phyloP scores from a whole-genome alignment of 495 filamentous ascomycete species.

The Monascus purpureus region DNA sequence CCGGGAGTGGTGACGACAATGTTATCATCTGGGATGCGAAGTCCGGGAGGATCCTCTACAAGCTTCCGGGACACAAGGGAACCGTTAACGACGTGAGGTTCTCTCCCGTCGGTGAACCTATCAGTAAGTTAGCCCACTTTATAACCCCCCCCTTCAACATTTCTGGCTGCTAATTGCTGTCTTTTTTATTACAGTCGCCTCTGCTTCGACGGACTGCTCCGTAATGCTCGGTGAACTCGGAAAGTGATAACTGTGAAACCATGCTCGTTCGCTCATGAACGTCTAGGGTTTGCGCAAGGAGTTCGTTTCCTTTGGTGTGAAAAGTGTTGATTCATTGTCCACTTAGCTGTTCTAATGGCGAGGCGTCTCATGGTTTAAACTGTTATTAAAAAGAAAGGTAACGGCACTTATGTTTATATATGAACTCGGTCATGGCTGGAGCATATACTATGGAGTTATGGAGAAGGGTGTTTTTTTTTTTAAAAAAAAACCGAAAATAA shows the following conservation, averaged over 20 bases:
- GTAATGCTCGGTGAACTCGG: constrained; percentile 67
- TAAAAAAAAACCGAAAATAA: too few species aligned
- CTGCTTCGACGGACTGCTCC: constrained; percentile 70
- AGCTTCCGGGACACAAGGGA: constrained; percentile 89
- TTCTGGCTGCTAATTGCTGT: constrained; percentile 7
- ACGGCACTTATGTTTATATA: too few species aligned
- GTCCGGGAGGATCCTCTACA: constrained; percentile 77
- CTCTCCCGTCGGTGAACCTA: constrained; percentile 66
- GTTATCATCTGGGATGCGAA: constrained; percentile 82
- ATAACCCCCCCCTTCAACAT: background rate
- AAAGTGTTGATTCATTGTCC: too few species aligned
- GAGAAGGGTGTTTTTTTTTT: too few species aligned
- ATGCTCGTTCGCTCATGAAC: too few species aligned
- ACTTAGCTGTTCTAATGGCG: too few species aligned
- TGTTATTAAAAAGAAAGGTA: too few species aligned
- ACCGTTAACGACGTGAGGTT: constrained; percentile 93
- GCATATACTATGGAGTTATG: too few species aligned
- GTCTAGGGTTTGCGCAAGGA: too few species aligned
- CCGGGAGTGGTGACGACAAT: constrained; percentile 79
- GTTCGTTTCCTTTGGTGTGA: too few species aligned
- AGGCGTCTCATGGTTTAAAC: too few species aligned
- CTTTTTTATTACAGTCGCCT: constrained; percentile 50
- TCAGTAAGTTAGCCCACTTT: constrained; percentile 54
- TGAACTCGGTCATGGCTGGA: too few species aligned
- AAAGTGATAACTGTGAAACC: constrained; percentile 31